These are phyloP conservation scores for Pythium folliculosum DNA, from an alignment of 352 stramenopile genomes.

Conservation along the genomic window DNA sequence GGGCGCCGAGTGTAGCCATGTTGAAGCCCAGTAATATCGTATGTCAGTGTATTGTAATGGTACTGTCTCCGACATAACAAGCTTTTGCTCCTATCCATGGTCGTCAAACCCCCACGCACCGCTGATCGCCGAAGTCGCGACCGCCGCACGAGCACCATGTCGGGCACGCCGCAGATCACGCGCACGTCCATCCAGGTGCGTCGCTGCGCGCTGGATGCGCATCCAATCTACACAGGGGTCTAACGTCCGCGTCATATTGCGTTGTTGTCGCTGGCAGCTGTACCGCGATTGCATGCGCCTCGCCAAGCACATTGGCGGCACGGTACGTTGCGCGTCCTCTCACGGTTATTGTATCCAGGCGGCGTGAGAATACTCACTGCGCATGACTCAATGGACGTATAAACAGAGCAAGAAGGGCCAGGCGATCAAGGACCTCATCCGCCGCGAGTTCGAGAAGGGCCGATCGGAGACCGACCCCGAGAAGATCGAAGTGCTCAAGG, in stretches of 20 bases:
- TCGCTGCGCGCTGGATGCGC: no score
- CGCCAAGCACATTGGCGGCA: conserved; percentile 86
- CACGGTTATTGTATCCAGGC: no score
- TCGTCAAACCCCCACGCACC: conserved; percentile 7
- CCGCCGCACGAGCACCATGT: conserved; percentile 16
- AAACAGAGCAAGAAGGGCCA: conserved; percentile 83
- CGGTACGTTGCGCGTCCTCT: conserved; percentile 37
- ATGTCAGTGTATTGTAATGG: conserved; percentile 8
- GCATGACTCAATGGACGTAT: no score
- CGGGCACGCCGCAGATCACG: conserved; percentile 60
- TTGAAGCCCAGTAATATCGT: not conserved
- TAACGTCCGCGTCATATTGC: no score
- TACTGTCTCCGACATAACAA: conserved; percentile 30
- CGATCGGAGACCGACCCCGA: conserved; percentile 75
- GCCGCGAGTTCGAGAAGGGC: conserved; percentile 81
- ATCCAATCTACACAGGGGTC: no score
- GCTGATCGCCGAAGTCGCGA: no score
- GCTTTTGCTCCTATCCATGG: not conserved
- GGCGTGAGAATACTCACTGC: no score
- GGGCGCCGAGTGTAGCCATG: conserved; percentile 31
- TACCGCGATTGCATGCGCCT: conserved; percentile 86
- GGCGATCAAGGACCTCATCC: conserved; percentile 71
- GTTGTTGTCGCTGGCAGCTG: no score
- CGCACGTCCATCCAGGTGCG: conserved; percentile 72
- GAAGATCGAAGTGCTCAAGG: conserved; percentile 82